Base-by-base conservation (phyloP, 106 monocot species). In the Dendrobium nobile region DNA sequence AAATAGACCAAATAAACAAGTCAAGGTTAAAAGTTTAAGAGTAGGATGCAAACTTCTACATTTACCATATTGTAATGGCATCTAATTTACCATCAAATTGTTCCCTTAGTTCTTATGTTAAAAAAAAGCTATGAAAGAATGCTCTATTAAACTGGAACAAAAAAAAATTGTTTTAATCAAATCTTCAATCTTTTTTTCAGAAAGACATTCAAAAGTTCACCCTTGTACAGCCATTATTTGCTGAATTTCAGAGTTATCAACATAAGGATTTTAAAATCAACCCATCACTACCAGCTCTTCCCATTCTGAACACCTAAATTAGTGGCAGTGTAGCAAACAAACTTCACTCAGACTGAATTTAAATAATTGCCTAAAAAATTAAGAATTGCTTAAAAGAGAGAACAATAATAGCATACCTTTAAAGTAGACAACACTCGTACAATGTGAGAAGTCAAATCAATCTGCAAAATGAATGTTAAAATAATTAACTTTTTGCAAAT, bases 371-470 rank as follows among this genome's bases (percentile, higher is more conserved):
- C 9, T 2, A 3, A 54, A 37, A 54, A 26, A 67, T 51, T 16
- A 76, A 2, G 17, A 82, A 42, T 7, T 40, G 65, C 0, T 20
- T 78, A 20, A 67, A 9, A 58, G 40, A 33, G 26, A 61, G 7
- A 20, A 64, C 4, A 67, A 59, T 73, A 26, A 37, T 18, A 4
- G 33, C 10, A 41, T 68, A 93, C 93, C 93, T 93, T 93, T 72
- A 93, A 79, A 65, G 85, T 82, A 58, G 88, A 72, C 47, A 90
- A 16, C 2, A 81, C 77, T 55, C 92, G 84, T 7, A 90, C 92
- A 68, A 93, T 87, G 55, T 93, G 92, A 24, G 92, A 93, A 75
- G 78, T 83, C 85, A 93, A 82, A 85, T 93, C 92, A 84, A 93
- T 79, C 92, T 93, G 90, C 28, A 26, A 83, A 56, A 67, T 54